These are phyloP conservation scores for Xeromyces bisporus DNA, from an alignment of 495 filamentous ascomycete genomes.

Conservation along the genomic window DNA sequence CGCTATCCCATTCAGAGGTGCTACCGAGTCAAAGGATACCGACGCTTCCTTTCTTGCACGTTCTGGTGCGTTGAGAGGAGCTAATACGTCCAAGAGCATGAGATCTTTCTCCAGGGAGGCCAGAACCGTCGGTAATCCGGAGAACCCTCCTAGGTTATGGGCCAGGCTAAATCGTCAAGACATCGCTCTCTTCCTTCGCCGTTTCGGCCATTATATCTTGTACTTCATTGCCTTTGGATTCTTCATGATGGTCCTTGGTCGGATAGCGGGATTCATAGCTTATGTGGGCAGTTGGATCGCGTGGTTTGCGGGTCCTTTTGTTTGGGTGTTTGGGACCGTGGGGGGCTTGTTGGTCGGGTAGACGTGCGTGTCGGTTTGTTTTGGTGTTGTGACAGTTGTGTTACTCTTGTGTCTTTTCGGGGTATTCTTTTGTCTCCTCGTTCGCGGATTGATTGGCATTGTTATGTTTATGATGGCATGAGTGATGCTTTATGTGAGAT, in stretches of 20 bases:
- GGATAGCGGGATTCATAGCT: slow-evolving; percentile 18
- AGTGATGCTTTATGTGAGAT: no score
- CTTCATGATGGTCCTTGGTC: slow-evolving; percentile 16
- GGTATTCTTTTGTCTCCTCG: no score
- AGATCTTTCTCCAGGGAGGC: not conserved
- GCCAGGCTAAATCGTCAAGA: slow-evolving; percentile 17
- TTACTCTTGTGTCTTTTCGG: slow-evolving; percentile 1
- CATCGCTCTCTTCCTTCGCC: slow-evolving; percentile 14
- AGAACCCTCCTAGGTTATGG: no score
- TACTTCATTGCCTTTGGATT: slow-evolving; percentile 23
- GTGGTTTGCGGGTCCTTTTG: slow-evolving; percentile 27
- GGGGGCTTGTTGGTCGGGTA: slow-evolving; percentile 13
- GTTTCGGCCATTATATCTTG: slow-evolving; percentile 20
- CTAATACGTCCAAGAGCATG: not conserved
- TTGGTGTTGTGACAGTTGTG: not conserved
- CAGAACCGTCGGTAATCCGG: no score
- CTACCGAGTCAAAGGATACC: no score
- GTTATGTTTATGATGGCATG: no score
- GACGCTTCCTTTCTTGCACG: no score
- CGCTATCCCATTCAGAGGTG: slow-evolving; percentile 17
- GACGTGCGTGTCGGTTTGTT: not conserved
- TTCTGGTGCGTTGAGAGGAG: slow-evolving; percentile 18
- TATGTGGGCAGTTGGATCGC: slow-evolving; percentile 25
- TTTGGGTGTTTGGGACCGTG: slow-evolving; percentile 17
- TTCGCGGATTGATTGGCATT: no score